Conservation (phyloP, 495 filamentous ascomycete species). For the Zalerion maritima region DNA sequence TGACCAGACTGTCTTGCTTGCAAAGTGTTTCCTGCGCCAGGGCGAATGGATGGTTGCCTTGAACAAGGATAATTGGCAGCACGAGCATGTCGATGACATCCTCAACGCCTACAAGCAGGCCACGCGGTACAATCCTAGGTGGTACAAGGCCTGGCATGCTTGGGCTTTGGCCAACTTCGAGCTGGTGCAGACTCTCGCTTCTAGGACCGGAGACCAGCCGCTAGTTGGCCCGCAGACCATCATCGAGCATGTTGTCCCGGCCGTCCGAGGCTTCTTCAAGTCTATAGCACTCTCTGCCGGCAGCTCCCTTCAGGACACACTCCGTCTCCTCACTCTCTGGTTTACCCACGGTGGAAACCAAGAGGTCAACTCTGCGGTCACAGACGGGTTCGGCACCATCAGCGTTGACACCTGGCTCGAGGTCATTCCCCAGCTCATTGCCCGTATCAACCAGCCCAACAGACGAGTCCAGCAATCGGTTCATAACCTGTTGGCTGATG, state of each 20-base stretch:
- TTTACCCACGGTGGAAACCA: conserved; percentile 80
- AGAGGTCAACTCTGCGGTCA: conserved; percentile 77
- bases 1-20: conserved; percentile 63
- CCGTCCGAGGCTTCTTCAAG: conserved; percentile 86
- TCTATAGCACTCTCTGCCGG: conserved; percentile 83
- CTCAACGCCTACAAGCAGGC: conserved; percentile 77
- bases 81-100: conserved; percentile 61
- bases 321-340: conserved; percentile 87
- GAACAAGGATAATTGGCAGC: conserved; percentile 73
- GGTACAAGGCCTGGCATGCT: conserved; percentile 98
- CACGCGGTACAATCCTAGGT: conserved; percentile 78
- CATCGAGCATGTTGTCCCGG: conserved; percentile 81
- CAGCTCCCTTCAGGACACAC: conserved; percentile 88
- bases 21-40: conserved; percentile 87
- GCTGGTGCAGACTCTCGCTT: conserved; percentile 68
- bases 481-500: conserved; percentile 77
- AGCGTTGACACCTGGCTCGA: conserved; percentile 97
- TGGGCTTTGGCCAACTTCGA: conserved; percentile 99
- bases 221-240: conserved; percentile 48
- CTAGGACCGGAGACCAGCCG: conserved; percentile 44
- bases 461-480: conserved; percentile 71
- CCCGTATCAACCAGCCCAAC: conserved; percentile 91
- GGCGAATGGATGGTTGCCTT: conserved; percentile 86
- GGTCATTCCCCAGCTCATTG: conserved; percentile 94
- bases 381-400: conserved; percentile 76